Conservation (phyloP, 2,329 filamentous ascomycete genomes). For the Aspergillus pseudoviridinutans region DNA sequence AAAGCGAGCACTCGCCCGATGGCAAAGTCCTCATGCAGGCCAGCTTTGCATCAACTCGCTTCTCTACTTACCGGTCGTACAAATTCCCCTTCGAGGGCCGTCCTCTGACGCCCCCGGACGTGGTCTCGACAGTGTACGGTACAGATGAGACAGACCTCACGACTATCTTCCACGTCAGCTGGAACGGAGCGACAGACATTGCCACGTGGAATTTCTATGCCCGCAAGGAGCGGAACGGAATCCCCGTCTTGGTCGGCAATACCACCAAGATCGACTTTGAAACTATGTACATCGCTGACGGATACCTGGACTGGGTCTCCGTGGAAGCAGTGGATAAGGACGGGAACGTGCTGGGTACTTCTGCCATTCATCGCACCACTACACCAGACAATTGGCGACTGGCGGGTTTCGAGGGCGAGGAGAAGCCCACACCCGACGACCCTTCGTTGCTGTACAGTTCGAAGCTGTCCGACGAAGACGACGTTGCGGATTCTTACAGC, state of each 20-base stretch:
- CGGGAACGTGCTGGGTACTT: conserved; percentile 26
- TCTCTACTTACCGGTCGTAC: conserved; percentile 40
- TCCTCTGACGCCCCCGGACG: conserved; percentile 27
- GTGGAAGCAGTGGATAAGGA: conserved; percentile 27
- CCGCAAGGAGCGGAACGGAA: conserved; percentile 19
- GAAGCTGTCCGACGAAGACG: conserved; percentile 15
- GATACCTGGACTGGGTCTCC: conserved; percentile 29
- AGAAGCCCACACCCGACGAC: conserved; percentile 23
- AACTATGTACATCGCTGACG: conserved; percentile 29
- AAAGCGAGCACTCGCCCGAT: conserved; percentile 32
- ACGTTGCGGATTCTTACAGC: conserved; percentile 4
- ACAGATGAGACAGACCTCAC: conserved; percentile 17
- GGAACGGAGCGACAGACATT: conserved; percentile 51
- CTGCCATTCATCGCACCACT: conserved; percentile 19
- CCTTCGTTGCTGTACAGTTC: conserved; percentile 18
- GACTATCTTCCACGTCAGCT: conserved; percentile 34
- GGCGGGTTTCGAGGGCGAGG: conserved; percentile 25
- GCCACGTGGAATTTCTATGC: conserved; percentile 35
- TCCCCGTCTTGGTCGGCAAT: conserved; percentile 19
- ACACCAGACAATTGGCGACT: conserved; percentile 27
- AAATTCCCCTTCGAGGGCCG: conserved; percentile 36
- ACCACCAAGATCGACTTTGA: conserved; percentile 35
- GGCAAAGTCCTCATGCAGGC: conserved; percentile 36
- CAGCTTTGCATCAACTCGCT: conserved; percentile 29
- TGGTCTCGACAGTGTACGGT: conserved; percentile 32